Evolutionary conservation across 2,329 filamentous ascomycete species (phyloP).

Genomic region (Amauroascus verrucosus): DNA sequence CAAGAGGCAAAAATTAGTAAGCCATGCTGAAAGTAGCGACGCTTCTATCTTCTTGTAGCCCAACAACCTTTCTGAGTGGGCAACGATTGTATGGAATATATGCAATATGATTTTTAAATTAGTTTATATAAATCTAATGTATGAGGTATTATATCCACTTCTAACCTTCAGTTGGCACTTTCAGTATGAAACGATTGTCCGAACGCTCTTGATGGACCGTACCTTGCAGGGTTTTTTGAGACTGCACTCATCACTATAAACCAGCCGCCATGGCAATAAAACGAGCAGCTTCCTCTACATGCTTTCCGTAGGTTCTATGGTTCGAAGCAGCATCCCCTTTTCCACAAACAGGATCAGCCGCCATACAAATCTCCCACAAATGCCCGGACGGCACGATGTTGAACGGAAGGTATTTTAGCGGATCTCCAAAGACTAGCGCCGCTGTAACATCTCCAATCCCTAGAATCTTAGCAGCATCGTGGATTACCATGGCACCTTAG

Average conservation of each 20-base stretch:
- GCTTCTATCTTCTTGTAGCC: too few species aligned
- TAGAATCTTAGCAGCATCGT: conserved; percentile 25
- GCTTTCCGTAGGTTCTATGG: conserved; percentile 33
- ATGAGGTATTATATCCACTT: too few species aligned
- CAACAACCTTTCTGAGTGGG: too few species aligned
- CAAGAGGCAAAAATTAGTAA: too few species aligned
- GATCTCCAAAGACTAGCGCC: conserved; percentile 40
- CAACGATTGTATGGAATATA: too few species aligned
- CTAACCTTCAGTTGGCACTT: too few species aligned
- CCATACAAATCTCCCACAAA: conserved; percentile 41
- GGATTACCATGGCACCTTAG: conserved; percentile 29
- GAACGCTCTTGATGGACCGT: too few species aligned
- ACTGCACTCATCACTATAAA: neutral
- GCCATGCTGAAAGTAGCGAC: too few species aligned
- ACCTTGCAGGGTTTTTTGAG: too few species aligned
- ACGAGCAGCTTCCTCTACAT: conserved; percentile 30
- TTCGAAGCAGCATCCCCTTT: conserved; percentile 37
- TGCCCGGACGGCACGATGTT: conserved; percentile 34
- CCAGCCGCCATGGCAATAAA: conserved; percentile 26
- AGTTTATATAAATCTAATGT: too few species aligned
- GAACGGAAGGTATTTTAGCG: conserved; percentile 33
- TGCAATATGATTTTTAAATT: too few species aligned
- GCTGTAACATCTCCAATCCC: conserved; percentile 27
- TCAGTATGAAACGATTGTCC: too few species aligned
- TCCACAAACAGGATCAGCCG: conserved; percentile 43